phyloP scores from a whole-genome alignment of 257 asterid species.

The Leptodermis oblonga region DNA sequence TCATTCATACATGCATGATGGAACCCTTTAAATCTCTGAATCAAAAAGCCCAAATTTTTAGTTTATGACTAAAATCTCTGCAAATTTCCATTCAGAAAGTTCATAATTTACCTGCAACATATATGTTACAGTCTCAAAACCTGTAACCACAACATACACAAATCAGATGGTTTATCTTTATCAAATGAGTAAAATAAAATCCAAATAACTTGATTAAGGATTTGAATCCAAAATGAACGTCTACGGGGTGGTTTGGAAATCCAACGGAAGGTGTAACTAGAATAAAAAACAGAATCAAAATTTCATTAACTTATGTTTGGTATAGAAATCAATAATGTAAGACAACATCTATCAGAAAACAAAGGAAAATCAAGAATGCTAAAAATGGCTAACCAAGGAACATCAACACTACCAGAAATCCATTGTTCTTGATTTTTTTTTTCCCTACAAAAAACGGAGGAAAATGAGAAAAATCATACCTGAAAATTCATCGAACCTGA shows the following conservation, averaged over 20 bases:
- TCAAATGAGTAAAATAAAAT: background rate
- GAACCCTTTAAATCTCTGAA: too few species aligned
- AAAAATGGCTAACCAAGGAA: background rate
- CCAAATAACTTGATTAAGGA: background rate
- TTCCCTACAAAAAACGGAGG: too few species aligned
- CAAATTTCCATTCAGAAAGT: background rate
- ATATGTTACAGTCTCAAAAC: constrained; percentile 95
- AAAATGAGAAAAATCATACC: constrained; percentile 32
- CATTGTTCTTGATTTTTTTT: too few species aligned
- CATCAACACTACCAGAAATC: constrained; percentile 4
- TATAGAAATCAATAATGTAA: background rate
- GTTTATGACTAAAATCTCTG: background rate
- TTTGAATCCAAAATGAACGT: constrained; percentile 40
- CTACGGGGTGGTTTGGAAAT: constrained; percentile 98
- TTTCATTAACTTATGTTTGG: background rate
- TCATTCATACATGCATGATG: too few species aligned
- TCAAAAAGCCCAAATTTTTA: background rate
- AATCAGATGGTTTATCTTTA: constrained; percentile 4
- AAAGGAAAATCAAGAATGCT: background rate
- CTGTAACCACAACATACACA: constrained; percentile 27
- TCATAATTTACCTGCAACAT: constrained; percentile 48
- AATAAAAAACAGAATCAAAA: constrained; percentile 5
- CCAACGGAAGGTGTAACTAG: constrained; percentile 93
- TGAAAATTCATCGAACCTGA: constrained; percentile 80
- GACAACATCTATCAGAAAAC: background rate